Base-by-base conservation (phyloP, 345 rosid species). In the Physaria fendleri region DNA sequence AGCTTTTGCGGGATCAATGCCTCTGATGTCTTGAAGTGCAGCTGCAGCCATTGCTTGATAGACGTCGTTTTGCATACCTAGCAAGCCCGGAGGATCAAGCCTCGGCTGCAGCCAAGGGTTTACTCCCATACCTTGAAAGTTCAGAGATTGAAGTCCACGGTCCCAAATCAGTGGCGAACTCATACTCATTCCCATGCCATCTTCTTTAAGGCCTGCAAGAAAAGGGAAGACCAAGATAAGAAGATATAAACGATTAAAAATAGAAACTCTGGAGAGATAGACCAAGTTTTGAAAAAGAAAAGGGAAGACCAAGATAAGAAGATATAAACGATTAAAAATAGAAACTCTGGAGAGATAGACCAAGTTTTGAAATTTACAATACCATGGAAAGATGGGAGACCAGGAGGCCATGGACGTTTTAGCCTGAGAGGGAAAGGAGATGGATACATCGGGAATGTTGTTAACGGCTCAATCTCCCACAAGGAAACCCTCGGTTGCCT, bases 381-480 rank as follows among this genome's bases (percentile, higher is more conserved):
- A 89, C 99, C 96, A 15, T 81, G 78, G 71, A 79, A 82, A 60
- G 94, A 60, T 12, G 96, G 90, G 11, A 82, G 66, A 37, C 99
- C 97, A 14, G 92, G 77, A 18, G 95, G 90, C 99, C 99, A 94
- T 0, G 97, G 97, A 56, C 99, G 86, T 77, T 94, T 94, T 47
- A 90, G 92, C 82, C 97, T 79, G 40, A 84, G 72, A 17, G 97
- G 88, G 66, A 94, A 94, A 29, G 88, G 95, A 67, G 99, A 82
- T 0, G 97, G 95, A 68, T 94, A 94, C 95, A 87, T 90, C 0
- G 99, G 99, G 68, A 94, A 94, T 16, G 99, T 94, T 33, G 96
- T 81, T 55, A 94, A 68, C 8, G 99, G 99, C 65, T 94, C 99
- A 65, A 94, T 87, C 77, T 94, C 97, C 99, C 99, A 94, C 17